Conservation (phyloP, 306 rosid genomes). For the Rosa chinensis region DNA sequence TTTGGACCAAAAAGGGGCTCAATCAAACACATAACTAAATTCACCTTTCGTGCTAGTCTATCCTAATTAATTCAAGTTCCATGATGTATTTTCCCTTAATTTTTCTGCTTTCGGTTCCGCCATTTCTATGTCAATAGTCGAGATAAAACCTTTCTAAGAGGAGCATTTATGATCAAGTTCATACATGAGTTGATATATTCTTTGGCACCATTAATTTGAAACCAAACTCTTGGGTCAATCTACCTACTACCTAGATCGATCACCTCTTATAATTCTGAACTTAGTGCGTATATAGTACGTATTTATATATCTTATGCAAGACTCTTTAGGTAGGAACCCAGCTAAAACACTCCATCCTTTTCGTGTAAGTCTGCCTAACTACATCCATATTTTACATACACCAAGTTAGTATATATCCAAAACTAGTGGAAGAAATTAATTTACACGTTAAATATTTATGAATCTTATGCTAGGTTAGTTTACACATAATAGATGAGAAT, state of each 20-base stretch:
- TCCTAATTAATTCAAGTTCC: background rate
- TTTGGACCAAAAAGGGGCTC: background rate
- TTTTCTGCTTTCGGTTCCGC: background rate
- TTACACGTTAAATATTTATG: background rate
- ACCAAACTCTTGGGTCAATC: background rate
- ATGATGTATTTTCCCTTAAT: background rate
- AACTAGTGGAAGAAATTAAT: background rate
- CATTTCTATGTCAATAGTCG: background rate
- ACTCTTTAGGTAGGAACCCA: background rate
- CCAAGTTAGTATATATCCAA: background rate
- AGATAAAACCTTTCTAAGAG: background rate
- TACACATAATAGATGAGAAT: background rate
- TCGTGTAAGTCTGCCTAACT: slow-evolving; percentile 4
- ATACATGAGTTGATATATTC: background rate
- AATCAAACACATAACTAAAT: background rate
- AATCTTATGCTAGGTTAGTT: background rate
- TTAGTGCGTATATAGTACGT: background rate
- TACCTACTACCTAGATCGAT: background rate
- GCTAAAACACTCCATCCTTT: background rate
- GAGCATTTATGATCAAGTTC: background rate
- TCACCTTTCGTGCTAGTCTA: background rate
- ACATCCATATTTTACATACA: background rate
- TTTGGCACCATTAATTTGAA: background rate
- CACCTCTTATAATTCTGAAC: background rate
- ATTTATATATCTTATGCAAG: background rate